Evolutionary conservation across 1,139 yeast species (phyloP), one percentile per base, ranked within the genome.

Genomic region (Casaregolazyma lundiana): DNA sequence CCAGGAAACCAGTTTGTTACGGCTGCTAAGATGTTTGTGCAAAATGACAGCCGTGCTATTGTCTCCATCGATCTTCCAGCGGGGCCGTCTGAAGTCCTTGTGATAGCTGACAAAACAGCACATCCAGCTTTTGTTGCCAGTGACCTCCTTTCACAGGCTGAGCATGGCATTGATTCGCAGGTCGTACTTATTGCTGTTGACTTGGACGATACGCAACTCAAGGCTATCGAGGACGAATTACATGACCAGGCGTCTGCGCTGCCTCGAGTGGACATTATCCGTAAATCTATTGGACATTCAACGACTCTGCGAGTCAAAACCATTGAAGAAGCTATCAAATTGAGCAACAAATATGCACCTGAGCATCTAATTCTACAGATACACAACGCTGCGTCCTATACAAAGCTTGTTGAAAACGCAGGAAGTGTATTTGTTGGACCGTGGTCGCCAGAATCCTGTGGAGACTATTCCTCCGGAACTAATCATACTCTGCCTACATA

Each of bases 21-120:
- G 20, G 98, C 98, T 44, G 99, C 98, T 37, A 92, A 92, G 73
- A 94, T 94, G 98, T 73, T 85, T 64, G 95, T 94, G 40, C 94
- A 90, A 60, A 94, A 94, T 63, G 98, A 92, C 63, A 87, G 97
- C 2, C 85, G 83, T 57, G 97, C 98, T 2, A 72, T 89, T 57
- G 94, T 96, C 62, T 85, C 96, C 29, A 94, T 92, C 58, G 99
- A 92, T 67, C 90, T 92, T 97, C 99, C 99, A 41, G 99, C 99
- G 19, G 99, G 99, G 4, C 99, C 99, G 21, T 85, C 96, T 46
- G 99, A 92, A 69, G 99, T 92, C 13, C 75, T 92, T 53, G 97
- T 92, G 15, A 75, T 92, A 58, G 96, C 97, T 38, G 99, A 92
- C 65, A 76, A 73, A 50, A 63, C 77, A 42, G 88, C 97, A 4